Base-by-base conservation (phyloP, 2,329 filamentous ascomycete genomes). In the Pestalotiopsis sp. region DNA sequence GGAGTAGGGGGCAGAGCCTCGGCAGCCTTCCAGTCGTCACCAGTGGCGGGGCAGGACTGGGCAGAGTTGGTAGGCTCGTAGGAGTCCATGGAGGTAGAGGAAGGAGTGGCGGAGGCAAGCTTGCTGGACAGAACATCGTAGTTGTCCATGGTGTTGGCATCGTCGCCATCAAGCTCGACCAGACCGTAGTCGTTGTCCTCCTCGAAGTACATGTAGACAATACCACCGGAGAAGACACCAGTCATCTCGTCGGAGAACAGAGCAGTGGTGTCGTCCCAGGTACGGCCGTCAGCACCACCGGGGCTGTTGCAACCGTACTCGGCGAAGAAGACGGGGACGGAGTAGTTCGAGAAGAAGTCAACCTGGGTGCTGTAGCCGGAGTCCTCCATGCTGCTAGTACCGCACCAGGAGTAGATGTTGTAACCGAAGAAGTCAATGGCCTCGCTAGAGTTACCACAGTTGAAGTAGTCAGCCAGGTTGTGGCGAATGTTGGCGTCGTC, bases 341-440 rank as follows among this genome's bases (percentile, higher is more conserved):
- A 90, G 84, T 91, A 94, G 78, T 87, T 88, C 38, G 83, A 80
- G 81, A 93, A 94, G 78, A 94, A 91, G 75, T 90, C 80, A 72
- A 91, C 92, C 76, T 92, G 88, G 20, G 87, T 86, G 73, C 91
- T 86, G 80, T 90, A 95, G 67, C 91, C 91, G 23, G 92, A 94
- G 71, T 85, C 73, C 17, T 82, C 81, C 83, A 87, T 94, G 71
- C 85, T 89, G 71, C 91, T 93, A 72, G 77, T 73, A 76, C 92
- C 92, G 77, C 92, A 95, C 92, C 92, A 95, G 57, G 92, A 94
- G 84, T 95, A 95, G 83, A 94, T 93, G 85, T 95, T 95, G 88
- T 94, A 94, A 65, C 92, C 92, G 89, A 91, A 95, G 84, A 94
- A 94, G 79, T 95, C 92, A 73, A 94, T 93, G 62, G 89, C 82